A percentile compares a stretch with the other conserved stretches of the same genome.
Evolutionary conservation across 495 filamentous ascomycete genomes (phyloP).

Genomic region (Neurospora sp.): DNA sequence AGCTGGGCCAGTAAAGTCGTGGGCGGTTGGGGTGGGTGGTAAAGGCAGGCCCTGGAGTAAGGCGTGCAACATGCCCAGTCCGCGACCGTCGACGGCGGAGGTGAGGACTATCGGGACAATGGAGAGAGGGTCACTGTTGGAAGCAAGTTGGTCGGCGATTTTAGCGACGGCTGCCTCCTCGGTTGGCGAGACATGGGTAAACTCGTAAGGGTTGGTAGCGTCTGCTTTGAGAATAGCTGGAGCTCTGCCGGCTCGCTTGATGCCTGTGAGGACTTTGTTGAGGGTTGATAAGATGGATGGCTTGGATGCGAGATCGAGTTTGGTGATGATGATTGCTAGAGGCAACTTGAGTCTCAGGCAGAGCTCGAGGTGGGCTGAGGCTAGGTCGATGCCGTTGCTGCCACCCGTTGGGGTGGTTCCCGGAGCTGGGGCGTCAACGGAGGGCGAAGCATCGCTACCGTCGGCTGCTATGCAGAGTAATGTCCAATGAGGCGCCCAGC

Average conservation of each 20-base stretch:
- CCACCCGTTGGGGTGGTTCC: background rate
- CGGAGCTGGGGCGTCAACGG: slow-evolving; percentile 24
- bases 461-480: slow-evolving; percentile 81
- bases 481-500: slow-evolving; percentile 94
- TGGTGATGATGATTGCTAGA: slow-evolving; percentile 75
- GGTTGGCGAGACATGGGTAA: slow-evolving; percentile 23
- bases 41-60: slow-evolving; percentile 70
- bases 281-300: slow-evolving; percentile 56
- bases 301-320: slow-evolving; percentile 77
- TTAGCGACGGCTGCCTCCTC: slow-evolving; percentile 45
- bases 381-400: slow-evolving; percentile 48
- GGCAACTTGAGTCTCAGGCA: slow-evolving; percentile 71
- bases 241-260: slow-evolving; percentile 65
- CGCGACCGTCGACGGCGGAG: slow-evolving; percentile 76
- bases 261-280: slow-evolving; percentile 57
- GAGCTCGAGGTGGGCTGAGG: slow-evolving; percentile 72
- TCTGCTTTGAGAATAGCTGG: slow-evolving; percentile 56
- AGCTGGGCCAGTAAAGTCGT: slow-evolving; percentile 31
- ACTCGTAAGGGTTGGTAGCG: slow-evolving; percentile 21
- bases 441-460: slow-evolving; percentile 41
- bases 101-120: slow-evolving; percentile 81
- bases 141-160: slow-evolving; percentile 34
- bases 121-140: slow-evolving; percentile 32
- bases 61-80: slow-evolving; percentile 72
- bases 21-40: slow-evolving; percentile 41